Percentiles rank a stretch among this genome's conserved stretches.
Conservation (phyloP, 2,329 filamentous ascomycete genomes). For the Iodosphaeria phyllophila region DNA sequence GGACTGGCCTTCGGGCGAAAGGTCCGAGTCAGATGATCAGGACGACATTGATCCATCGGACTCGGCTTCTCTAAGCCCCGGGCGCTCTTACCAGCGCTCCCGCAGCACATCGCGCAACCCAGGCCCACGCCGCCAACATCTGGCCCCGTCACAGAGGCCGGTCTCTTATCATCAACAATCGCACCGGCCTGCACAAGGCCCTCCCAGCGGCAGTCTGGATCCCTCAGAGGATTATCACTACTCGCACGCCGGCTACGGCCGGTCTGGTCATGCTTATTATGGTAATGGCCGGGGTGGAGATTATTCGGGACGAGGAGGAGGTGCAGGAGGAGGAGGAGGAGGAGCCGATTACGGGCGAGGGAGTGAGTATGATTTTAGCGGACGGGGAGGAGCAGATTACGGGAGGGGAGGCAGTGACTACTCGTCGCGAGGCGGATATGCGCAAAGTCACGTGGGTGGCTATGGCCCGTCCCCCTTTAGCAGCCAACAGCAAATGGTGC, state of each 20-base stretch:
- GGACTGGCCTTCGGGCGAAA: too few relatives aligned
- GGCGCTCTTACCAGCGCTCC: conserved; percentile 12
- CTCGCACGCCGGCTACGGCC: conserved; percentile 1
- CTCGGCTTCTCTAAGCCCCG: conserved; percentile 30
- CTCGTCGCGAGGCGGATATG: conserved; percentile 17
- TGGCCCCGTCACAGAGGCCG: conserved; percentile 10
- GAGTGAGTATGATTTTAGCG: too few relatives aligned
- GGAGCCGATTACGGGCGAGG: too few relatives aligned
- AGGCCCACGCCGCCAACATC: conserved; percentile 19
- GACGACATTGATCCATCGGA: conserved; percentile 37
- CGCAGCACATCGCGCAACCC: conserved; percentile 16
- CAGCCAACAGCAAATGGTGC: conserved; percentile 25
- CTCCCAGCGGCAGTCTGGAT: conserved; percentile 42
- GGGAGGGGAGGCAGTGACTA: too few relatives aligned
- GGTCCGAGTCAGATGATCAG: conserved; percentile 18
- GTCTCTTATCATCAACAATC: conserved; percentile 9
- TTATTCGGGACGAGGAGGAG: too few relatives aligned
- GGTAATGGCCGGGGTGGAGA: conserved; percentile 12
- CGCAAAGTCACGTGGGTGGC: conserved; percentile 27
- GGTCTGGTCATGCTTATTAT: conserved; percentile 6
- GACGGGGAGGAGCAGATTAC: too few relatives aligned
- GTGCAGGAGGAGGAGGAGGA: too few relatives aligned
- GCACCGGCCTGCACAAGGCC: conserved; percentile 10
- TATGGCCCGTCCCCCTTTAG: conserved; percentile 19
- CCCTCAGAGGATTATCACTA: conserved; percentile 24